phyloP scores from a whole-genome alignment of 2,329 filamentous ascomycete species.

The Elsinoe australis region DNA sequence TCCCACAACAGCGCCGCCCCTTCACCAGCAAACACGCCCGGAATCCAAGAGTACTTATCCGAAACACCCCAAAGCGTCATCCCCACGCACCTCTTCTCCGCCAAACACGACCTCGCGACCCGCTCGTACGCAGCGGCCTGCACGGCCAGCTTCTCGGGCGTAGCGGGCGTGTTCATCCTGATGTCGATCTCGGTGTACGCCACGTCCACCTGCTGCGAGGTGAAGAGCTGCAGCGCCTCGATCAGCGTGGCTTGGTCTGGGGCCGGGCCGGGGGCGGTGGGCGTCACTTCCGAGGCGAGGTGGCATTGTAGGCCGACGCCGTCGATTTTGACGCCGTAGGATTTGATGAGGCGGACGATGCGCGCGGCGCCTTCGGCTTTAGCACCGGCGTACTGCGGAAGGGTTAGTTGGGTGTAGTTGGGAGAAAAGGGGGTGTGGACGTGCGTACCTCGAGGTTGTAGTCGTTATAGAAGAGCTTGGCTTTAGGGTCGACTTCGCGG shows the following conservation, averaged over 20 bases:
- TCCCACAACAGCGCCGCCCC: constrained; percentile 40
- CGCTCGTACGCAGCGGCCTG: constrained; percentile 44
- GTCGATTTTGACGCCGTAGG: constrained; percentile 29
- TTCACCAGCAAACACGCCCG: constrained; percentile 31
- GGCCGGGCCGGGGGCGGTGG: constrained; percentile 21
- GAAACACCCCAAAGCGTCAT: constrained; percentile 47
- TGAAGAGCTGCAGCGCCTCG: constrained; percentile 45
- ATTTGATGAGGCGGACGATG: constrained; percentile 24
- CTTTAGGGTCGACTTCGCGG: constrained; percentile 21
- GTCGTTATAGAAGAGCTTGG: constrained; percentile 28
- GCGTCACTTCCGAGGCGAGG: constrained; percentile 31
- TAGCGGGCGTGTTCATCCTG: constrained; percentile 27
- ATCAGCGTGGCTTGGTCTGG: constrained; percentile 29
- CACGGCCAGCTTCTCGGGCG: constrained; percentile 23
- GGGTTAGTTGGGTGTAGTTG: too few relatives aligned
- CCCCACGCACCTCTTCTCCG: constrained; percentile 33
- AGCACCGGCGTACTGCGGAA: constrained; percentile 22
- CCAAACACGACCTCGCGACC: constrained; percentile 32
- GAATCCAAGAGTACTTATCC: constrained; percentile 38
- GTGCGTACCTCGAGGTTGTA: constrained; percentile 29
- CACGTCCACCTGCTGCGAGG: constrained; percentile 47
- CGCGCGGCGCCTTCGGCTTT: constrained; percentile 24
- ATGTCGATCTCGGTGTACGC: constrained; percentile 61
- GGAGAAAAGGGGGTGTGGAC: too few relatives aligned
- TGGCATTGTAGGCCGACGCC: constrained; percentile 48